phyloP scores from a whole-genome alignment of 139 green algal species.

The Chlamydomonas sphaeroides region DNA sequence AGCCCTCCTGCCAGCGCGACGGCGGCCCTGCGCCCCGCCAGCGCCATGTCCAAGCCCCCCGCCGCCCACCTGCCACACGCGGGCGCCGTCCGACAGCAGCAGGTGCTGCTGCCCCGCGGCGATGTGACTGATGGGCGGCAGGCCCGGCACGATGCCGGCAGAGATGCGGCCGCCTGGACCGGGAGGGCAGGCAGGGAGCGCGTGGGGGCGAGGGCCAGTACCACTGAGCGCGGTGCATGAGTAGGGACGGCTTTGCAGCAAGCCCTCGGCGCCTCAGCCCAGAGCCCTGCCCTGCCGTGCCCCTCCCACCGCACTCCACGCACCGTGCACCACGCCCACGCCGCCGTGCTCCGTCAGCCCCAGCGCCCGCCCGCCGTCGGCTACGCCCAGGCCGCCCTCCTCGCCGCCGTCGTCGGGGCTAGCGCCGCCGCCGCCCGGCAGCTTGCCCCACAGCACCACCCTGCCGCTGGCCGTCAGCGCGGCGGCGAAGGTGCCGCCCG shows the following conservation, averaged over 20 bases:
- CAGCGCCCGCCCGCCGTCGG: not conserved
- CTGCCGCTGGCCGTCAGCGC: slow-evolving; percentile 52
- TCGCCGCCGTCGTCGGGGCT: not conserved
- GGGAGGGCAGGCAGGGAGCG: too few relatives aligned
- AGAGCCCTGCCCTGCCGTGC: too few relatives aligned
- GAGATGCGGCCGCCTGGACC: slow-evolving; percentile 34
- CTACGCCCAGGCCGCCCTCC: not conserved
- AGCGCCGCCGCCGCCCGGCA: slow-evolving; percentile 8
- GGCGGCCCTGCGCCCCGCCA: too few relatives aligned
- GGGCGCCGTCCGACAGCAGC: slow-evolving; percentile 65
- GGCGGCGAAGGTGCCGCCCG: slow-evolving; percentile 69
- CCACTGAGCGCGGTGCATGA: too few relatives aligned
- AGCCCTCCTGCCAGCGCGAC: too few relatives aligned
- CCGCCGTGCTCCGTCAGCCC: slow-evolving; percentile 17
- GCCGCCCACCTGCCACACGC: slow-evolving; percentile 73
- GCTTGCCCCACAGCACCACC: slow-evolving; percentile 76
- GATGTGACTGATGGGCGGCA: slow-evolving; percentile 66
- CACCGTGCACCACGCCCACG: slow-evolving; percentile 11
- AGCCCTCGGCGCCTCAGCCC: too few relatives aligned
- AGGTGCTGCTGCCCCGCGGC: slow-evolving; percentile 66
- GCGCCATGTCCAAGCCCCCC: too few relatives aligned
- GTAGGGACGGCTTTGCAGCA: too few relatives aligned
- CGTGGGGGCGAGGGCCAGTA: too few relatives aligned
- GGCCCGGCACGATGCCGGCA: slow-evolving; percentile 49
- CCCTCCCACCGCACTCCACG: too few relatives aligned